Base-by-base conservation (phyloP, 2,329 filamentous ascomycete genomes). In the Cladorrhinum sp. region DNA sequence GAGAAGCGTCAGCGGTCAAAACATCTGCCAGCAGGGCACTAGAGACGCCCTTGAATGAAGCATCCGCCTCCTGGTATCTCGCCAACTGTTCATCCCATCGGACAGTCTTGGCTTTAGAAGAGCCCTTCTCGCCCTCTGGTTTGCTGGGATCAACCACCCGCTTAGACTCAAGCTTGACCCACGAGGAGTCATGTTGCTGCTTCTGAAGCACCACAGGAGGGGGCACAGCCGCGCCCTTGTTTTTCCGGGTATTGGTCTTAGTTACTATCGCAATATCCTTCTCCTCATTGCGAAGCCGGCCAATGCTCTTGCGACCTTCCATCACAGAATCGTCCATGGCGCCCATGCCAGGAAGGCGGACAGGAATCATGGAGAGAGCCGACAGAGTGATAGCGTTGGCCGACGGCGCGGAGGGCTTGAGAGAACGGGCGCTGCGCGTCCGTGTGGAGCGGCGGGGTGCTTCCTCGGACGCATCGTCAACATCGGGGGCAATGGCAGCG, bases 171-270 rank as follows among this genome's bases (percentile, higher is more conserved):
- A 67, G 65, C 64, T 65, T 60, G 26, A 55, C 62, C 65, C 69
- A 70, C 18, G 49, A 48, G 8, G 68, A 66, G 23, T 73, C 71
- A 55, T 72, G 66, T 2, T 67, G 64, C 52, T 72, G 68, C 20
- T 66, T 65, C 1, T 70, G 69, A 1, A 76, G 65, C 0, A 74
- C 67, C 1, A 70, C 56, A 16, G 66, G 63, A 0, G 76, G 75
- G 6, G 66, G 68, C 4, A 76, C 59, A 1, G 78, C 72, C 18
- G 66, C 70, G 2, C 67, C 74, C 68, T 79, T 79, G 62, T 81
- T 81, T 64, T 77, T 78, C 26, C 76, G 71, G 1, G 78, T 81
- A 62, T 81, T 81, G 55, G 73, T 69, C 2, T 74, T 68, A 1
- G 78, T 80, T 48, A 79, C 61, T 1, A 74, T 70, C 0, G 76